Percentiles rank a stretch among this genome's conserved stretches.
phyloP scores from a whole-genome alignment of 1,284 basidiomycete species.

The Trichosporon coremiiforme region DNA sequence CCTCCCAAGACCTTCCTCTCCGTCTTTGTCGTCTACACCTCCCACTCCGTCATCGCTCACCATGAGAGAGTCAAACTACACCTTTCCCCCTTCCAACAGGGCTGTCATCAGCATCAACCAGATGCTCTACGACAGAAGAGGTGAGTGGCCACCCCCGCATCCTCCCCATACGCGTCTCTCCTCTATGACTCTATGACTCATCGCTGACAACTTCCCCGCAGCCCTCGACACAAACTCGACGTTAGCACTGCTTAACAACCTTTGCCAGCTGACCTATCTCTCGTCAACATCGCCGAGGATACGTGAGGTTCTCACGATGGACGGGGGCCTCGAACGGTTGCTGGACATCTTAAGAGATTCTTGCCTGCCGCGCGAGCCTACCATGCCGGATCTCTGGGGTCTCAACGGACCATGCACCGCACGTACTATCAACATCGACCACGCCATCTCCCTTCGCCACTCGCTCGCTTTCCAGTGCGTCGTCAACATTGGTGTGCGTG shows the following conservation, averaged over 20 bases:
- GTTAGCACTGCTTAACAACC: conserved; percentile 91
- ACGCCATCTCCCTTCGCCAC: conserved; percentile 81
- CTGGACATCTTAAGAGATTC: conserved; percentile 90
- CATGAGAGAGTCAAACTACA: conserved; percentile 97
- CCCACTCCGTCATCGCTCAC: neutral
- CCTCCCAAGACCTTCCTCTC: conserved; percentile 15
- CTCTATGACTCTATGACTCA: conserved; percentile 2
- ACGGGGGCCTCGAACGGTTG: conserved; percentile 93
- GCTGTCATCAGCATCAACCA: conserved; percentile 93
- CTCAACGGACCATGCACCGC: conserved; percentile 56
- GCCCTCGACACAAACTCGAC: conserved; percentile 91
- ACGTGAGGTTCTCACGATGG: conserved; percentile 95
- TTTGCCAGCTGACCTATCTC: conserved; percentile 94
- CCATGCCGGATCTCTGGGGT: conserved; percentile 54
- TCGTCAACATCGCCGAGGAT: conserved; percentile 97
- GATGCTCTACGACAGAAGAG: conserved; percentile 92
- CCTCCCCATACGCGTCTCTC: neutral
- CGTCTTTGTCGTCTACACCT: neutral
- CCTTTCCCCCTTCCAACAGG: conserved; percentile 91
- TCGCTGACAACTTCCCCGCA: conserved; percentile 51
- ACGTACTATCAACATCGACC: conserved; percentile 64
- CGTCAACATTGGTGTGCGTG: conserved; percentile 95
- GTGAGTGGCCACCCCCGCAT: conserved; percentile 60
- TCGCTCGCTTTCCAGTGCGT: conserved; percentile 94
- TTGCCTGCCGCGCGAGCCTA: conserved; percentile 56